A percentile compares a stretch with the other conserved stretches of the same genome.
Conservation (phyloP, 352 stramenopile species). For the Phytophthora boehmeriae region DNA sequence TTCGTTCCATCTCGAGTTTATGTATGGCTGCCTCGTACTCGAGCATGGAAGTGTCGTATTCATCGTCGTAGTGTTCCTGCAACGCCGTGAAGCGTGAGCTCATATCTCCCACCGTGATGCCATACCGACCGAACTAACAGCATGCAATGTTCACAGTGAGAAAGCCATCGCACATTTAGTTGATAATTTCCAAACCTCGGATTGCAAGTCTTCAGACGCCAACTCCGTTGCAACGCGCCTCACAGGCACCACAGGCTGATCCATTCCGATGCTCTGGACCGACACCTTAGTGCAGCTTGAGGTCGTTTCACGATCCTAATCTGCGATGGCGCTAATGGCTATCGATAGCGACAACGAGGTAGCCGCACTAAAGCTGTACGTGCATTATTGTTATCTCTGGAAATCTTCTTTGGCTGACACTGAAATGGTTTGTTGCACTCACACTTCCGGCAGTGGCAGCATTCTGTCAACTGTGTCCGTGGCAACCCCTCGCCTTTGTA, state of each 20-base stretch:
- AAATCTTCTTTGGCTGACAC: too few relatives aligned
- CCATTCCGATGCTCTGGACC: slow-evolving; percentile 11
- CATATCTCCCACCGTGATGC: slow-evolving; percentile 51
- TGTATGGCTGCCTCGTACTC: slow-evolving; percentile 50
- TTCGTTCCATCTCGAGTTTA: slow-evolving; percentile 48
- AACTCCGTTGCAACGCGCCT: slow-evolving; percentile 54
- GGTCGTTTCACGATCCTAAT: too few relatives aligned
- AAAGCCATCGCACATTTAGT: not conserved
- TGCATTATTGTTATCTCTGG: too few relatives aligned
- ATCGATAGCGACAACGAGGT: too few relatives aligned
- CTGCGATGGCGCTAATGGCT: too few relatives aligned
- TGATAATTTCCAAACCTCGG: slow-evolving; percentile 40
- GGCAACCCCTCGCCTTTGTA: not conserved
- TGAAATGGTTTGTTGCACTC: too few relatives aligned
- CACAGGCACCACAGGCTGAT: slow-evolving; percentile 34
- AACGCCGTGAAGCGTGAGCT: slow-evolving; percentile 46
- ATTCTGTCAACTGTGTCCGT: not conserved
- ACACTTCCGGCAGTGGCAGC: too few relatives aligned
- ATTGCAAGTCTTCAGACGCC: slow-evolving; percentile 58
- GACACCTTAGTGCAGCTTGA: too few relatives aligned
- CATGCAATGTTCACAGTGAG: not conserved
- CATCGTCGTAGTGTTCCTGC: slow-evolving; percentile 68
- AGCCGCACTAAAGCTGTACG: too few relatives aligned
- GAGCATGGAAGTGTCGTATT: slow-evolving; percentile 43
- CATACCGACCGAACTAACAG: slow-evolving; percentile 55